phyloP scores from a whole-genome alignment of 176 grass and related monocot species.

The Paspalum notatum region DNA sequence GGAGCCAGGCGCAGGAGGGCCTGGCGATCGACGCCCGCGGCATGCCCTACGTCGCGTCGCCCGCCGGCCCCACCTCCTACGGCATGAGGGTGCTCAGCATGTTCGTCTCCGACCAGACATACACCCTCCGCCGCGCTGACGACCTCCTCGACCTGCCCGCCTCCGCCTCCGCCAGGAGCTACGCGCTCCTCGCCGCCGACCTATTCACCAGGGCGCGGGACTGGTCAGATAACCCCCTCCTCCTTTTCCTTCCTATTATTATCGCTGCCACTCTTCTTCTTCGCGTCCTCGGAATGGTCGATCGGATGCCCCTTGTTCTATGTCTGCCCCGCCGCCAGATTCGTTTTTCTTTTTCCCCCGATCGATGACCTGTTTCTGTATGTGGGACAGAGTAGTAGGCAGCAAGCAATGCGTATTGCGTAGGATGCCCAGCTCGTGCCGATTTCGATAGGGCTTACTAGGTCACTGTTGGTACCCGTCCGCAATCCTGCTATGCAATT shows the following conservation, averaged over 20 bases:
- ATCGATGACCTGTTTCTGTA: neutral
- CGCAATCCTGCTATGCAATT: neutral
- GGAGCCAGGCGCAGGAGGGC: conserved; percentile 62
- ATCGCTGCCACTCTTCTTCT: neutral
- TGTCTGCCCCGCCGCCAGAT: neutral
- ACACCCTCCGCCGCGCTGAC: conserved; percentile 63
- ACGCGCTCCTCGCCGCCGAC: conserved; percentile 66
- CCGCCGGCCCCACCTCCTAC: conserved; percentile 24
- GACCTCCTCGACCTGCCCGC: conserved; percentile 13
- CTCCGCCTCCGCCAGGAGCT: conserved; percentile 40
- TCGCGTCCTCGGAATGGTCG: neutral
- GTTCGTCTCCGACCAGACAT: conserved; percentile 65
- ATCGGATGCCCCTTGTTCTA: neutral
- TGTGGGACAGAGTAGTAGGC: too few relatives aligned
- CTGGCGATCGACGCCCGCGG: conserved; percentile 43
- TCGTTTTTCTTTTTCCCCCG: neutral
- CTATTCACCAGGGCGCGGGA: conserved; percentile 57
- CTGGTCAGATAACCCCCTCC: conserved; percentile 38
- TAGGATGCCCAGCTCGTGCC: neutral
- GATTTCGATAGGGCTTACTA: neutral
- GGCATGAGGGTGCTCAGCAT: conserved; percentile 62
- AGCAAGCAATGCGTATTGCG: too few relatives aligned
- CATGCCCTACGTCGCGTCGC: conserved; percentile 51
- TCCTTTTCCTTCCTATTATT: neutral
- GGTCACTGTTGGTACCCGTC: neutral